phyloP scores from a whole-genome alignment of 1,139 yeast species.

The Yamadazyma diddensiae region DNA sequence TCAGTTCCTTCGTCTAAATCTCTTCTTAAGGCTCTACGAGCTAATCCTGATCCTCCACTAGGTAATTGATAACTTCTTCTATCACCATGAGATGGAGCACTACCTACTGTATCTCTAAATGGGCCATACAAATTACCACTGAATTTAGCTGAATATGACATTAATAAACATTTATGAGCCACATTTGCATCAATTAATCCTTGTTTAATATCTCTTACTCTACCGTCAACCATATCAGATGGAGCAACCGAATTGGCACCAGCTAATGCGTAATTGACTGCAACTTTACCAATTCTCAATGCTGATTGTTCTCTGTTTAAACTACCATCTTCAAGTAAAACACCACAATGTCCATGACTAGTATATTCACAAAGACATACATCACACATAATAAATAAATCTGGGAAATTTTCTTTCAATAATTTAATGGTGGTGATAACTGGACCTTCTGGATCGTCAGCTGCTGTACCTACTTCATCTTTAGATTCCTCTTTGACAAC shows the following conservation, averaged over 20 bases:
- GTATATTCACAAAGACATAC: constrained; percentile 98
- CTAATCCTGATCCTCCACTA: constrained; percentile 87
- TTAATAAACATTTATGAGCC: constrained; percentile 83
- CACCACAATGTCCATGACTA: constrained; percentile 95
- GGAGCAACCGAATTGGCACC: constrained; percentile 98
- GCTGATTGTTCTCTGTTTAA: constrained; percentile 76
- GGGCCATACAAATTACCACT: constrained; percentile 94
- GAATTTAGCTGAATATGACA: constrained; percentile 95
- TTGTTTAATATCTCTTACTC: constrained; percentile 81
- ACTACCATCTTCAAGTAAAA: constrained; percentile 80
- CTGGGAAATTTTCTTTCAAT: constrained; percentile 67
- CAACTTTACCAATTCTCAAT: constrained; percentile 86
- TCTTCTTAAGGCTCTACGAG: constrained; percentile 83
- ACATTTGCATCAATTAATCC: constrained; percentile 82
- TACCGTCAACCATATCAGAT: constrained; percentile 96
- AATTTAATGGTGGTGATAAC: constrained; percentile 76
- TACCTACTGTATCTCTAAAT: constrained; percentile 95
- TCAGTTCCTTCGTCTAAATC: constrained; percentile 94
- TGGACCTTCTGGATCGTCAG: constrained; percentile 97
- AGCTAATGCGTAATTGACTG: constrained; percentile 91
- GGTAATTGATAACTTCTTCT: constrained; percentile 93
- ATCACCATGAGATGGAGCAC: constrained; percentile 87
- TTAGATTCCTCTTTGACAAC: constrained; percentile 73
- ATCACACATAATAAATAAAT: constrained; percentile 84
- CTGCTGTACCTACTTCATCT: constrained; percentile 81